phyloP scores from a whole-genome alignment of 495 filamentous ascomycete species.

The Lasiosphaeriaceae sp. region DNA sequence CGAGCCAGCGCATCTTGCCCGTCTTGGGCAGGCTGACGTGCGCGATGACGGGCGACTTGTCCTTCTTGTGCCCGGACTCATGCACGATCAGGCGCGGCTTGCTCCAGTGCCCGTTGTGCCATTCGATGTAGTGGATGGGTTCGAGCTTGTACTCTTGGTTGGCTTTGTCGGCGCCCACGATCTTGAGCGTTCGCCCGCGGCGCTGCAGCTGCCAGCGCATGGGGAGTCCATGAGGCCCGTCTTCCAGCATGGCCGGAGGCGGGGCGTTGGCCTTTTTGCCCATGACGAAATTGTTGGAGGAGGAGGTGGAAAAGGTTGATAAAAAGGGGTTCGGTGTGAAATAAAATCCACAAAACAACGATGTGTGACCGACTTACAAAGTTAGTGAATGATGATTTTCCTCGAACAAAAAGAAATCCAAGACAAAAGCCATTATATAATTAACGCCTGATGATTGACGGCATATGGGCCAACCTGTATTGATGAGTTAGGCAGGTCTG shows the following conservation, averaged over 20 bases:
- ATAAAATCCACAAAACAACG: too few relatives aligned
- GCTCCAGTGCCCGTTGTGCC: neutral
- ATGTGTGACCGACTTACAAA: neutral
- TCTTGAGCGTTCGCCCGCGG: constrained; percentile 3
- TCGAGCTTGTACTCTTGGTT: too few relatives aligned
- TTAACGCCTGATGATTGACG: too few relatives aligned
- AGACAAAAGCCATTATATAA: too few relatives aligned
- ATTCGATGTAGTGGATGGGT: constrained; percentile 7
- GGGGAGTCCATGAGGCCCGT: constrained; percentile 9
- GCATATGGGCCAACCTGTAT: too few relatives aligned
- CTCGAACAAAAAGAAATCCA: too few relatives aligned
- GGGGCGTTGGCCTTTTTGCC: neutral
- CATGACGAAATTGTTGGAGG: neutral
- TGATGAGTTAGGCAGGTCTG: too few relatives aligned
- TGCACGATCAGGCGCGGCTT: constrained; percentile 3
- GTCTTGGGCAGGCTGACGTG: neutral
- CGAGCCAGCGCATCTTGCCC: neutral
- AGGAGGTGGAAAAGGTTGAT: too few relatives aligned
- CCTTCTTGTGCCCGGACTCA: constrained; percentile 6
- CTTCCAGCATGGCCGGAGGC: neutral
- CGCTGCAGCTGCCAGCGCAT: constrained; percentile 8
- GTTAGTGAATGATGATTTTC: too few relatives aligned
- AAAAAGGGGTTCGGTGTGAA: too few relatives aligned
- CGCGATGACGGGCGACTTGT: neutral
- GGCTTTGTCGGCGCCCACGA: neutral